A percentile compares a stretch with the other conserved stretches of the same genome.
Evolutionary conservation across 768 basidiomycete genomes (phyloP).

Genomic region (Podaxis sp.): DNA sequence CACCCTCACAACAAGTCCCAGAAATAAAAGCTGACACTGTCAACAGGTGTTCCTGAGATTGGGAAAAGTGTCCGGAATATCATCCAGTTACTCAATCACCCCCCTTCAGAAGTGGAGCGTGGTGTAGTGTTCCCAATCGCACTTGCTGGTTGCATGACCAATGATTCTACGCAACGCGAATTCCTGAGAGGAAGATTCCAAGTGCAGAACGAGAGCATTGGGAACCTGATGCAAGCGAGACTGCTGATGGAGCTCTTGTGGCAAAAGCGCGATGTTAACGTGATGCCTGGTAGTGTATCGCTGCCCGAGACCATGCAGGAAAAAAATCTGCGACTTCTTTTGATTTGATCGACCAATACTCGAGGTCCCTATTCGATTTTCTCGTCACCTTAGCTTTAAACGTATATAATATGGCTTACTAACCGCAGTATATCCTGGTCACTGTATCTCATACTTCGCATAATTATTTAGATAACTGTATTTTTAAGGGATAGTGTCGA

Average conservation of each 20-base stretch:
- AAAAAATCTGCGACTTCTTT: constrained; percentile 46
- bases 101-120: constrained; percentile 66
- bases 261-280: constrained; percentile 57
- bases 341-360: constrained; percentile 37
- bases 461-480: constrained; percentile 16
- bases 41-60: constrained; percentile 72
- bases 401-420: constrained; percentile 12
- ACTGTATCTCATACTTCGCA: constrained; percentile 10
- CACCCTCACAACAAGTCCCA: constrained; percentile 4
- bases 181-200: constrained; percentile 59
- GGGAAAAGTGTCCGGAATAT: constrained; percentile 53
- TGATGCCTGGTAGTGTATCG: constrained; percentile 34
- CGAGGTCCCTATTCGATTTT: constrained; percentile 1
- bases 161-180: constrained; percentile 57
- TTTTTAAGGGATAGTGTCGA: constrained; percentile 11
- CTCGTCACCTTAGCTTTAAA: constrained; percentile 2
- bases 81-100: constrained; percentile 49
- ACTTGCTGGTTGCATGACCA: constrained; percentile 72
- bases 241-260: constrained; percentile 68
- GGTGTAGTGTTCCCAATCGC: constrained; percentile 72
- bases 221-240: constrained; percentile 57
- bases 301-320: constrained; percentile 62
- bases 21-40: constrained; percentile 2
- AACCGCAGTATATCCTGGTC: constrained; percentile 10
- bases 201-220: constrained; percentile 54